Base-by-base conservation (phyloP, 83 land plant genomes). In the Isoetes engelmannii region DNA sequence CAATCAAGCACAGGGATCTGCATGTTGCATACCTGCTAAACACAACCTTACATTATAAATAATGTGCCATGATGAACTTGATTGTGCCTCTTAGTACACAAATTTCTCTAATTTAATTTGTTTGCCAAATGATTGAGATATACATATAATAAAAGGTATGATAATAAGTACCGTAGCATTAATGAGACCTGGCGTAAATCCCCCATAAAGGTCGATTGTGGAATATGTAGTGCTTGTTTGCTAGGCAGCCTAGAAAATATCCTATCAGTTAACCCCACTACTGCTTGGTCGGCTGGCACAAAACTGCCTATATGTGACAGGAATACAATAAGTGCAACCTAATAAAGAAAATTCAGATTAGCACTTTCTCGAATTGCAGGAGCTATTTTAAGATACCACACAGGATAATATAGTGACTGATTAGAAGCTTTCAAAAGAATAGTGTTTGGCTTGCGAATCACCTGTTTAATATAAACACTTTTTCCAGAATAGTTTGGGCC, bases 401-500 rank as follows among this genome's bases (percentile, higher is more conserved):
- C 15, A 51, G 17, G 17, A 51, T 18, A 59, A 59, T 18, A 59
- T 37, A 59, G 3, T 28, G 37, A 28, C 37, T 0, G 37, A 28
- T 3, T 51, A 51, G 12, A 12, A 51, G 1, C 0, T 51, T 10
- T 42, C 4, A 37, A 50, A 15, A 44, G 43, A 7, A 63, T 9
- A 8, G 63, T 45, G 45, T 71, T 46, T 18, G 28, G 37, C 53
- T 41, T 15, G 61, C 44, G 20, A 5, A 13, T 55, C 12, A 91
- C 99, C 97, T 95, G 99, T 80, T 88, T 90, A 44, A 85, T 72
- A 64, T 90, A 95, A 54, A 95, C 84, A 75, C 99, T 95, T 75
- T 95, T 95, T 44, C 99, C 99, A 46, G 99, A 95, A 75, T 88
- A 95, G 74, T 95, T 95, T 57, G 99, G 99, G 63, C 99, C 99